Evolutionary conservation across 2,329 filamentous ascomycete genomes (phyloP).

Genomic region (Diaporthe capsici): DNA sequence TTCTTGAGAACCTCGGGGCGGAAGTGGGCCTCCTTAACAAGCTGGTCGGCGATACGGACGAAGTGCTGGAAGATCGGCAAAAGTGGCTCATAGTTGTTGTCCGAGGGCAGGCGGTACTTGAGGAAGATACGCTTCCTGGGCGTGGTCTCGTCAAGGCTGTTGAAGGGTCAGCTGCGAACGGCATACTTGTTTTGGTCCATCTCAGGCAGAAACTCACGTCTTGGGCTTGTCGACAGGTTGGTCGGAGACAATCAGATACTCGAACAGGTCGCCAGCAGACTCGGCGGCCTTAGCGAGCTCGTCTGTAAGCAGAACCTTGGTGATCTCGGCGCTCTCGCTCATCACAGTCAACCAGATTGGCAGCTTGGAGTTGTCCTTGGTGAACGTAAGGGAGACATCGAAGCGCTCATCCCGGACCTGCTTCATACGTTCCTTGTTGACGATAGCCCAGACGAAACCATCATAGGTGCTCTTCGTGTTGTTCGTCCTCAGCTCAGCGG

Average conservation of each 20-base stretch:
- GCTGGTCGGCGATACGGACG: conserved; percentile 85
- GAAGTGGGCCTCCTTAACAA: conserved; percentile 85
- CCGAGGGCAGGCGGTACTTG: conserved; percentile 77
- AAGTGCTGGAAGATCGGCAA: conserved; percentile 85
- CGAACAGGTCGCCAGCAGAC: conserved; percentile 83
- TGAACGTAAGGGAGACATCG: conserved; percentile 91
- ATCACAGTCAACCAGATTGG: conserved; percentile 93
- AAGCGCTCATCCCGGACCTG: conserved; percentile 91
- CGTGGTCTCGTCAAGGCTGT: conserved; percentile 83
- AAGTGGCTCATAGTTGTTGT: conserved; percentile 75
- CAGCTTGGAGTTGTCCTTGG: conserved; percentile 92
- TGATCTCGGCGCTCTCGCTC: conserved; percentile 97
- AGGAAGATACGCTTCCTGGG: conserved; percentile 91
- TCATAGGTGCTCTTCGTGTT: conserved; percentile 81
- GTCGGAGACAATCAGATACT: conserved; percentile 91
- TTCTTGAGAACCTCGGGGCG: conserved; percentile 91
- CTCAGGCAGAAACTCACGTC: conserved; percentile 70
- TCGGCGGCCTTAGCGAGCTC: conserved; percentile 87
- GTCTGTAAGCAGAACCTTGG: conserved; percentile 86
- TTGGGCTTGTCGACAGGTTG: conserved; percentile 89
- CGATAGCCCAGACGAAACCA: conserved; percentile 93
- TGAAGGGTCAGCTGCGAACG: neutral
- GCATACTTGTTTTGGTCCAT: neutral
- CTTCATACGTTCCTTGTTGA: conserved; percentile 96
- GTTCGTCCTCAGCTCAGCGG: conserved; percentile 69